Percentiles rank a stretch among this genome's conserved stretches.
phyloP scores from a whole-genome alignment of 169 alveolate genomes.

The Cystoisospora suis region DNA sequence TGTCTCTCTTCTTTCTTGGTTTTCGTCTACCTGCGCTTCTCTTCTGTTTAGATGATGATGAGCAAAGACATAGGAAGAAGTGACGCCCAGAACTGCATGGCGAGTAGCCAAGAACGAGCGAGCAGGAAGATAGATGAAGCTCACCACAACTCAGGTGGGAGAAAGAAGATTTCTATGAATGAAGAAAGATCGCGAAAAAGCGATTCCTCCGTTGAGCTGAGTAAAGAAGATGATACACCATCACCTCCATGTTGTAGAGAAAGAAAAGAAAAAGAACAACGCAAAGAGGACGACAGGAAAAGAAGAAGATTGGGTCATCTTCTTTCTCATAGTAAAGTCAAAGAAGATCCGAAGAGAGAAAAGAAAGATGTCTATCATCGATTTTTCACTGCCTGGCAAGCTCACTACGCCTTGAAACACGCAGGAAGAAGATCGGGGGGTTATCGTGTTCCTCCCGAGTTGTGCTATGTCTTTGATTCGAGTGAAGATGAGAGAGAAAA shows the following conservation, averaged over 20 bases:
- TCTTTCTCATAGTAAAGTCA: too few species aligned
- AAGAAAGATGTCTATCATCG: too few species aligned
- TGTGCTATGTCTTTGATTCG: not conserved
- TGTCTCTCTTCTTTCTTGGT: too few species aligned
- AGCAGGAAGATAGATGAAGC: not conserved
- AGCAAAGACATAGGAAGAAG: too few species aligned
- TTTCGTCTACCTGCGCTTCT: too few species aligned
- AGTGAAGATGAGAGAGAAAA: not conserved
- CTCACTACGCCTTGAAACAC: not conserved
- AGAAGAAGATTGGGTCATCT: not conserved
- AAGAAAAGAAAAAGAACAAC: not conserved
- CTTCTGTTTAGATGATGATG: too few species aligned
- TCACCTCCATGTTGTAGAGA: too few species aligned
- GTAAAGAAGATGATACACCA: too few species aligned
- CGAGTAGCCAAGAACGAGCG: too few species aligned
- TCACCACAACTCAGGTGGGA: not conserved
- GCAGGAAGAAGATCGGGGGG: not conserved
- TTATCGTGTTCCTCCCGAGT: slow-evolving; percentile 19
- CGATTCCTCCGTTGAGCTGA: not conserved
- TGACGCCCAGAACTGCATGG: too few species aligned
- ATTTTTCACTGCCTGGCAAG: not conserved
- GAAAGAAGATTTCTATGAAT: not conserved
- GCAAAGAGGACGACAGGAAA: not conserved
- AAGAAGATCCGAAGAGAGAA: too few species aligned
- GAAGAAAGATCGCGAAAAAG: not conserved